Percentiles rank a stretch among this genome's conserved stretches.
These are phyloP conservation scores for Fusarium pininemorale DNA, from an alignment of 2,329 filamentous ascomycete genomes.

Conservation along the genomic window DNA sequence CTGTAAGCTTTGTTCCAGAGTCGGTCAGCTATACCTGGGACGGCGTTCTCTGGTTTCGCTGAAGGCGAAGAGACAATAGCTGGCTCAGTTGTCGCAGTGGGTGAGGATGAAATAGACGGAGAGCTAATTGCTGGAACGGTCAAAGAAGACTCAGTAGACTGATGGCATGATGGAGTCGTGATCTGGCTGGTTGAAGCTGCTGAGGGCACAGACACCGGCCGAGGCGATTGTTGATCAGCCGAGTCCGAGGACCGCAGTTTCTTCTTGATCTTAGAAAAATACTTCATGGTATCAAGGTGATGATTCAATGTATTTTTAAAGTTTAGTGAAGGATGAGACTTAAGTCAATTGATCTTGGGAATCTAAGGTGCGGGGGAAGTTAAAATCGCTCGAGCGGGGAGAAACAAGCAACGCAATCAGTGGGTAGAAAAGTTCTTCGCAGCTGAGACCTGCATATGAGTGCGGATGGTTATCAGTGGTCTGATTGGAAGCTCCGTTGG, in stretches of 20 bases:
- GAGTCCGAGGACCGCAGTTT: not conserved
- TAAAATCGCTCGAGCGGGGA: not conserved
- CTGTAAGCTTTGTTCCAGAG: not conserved
- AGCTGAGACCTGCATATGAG: not conserved
- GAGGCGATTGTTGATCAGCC: accelerated
- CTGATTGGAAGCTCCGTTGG: accelerated
- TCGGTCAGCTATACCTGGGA: accelerated
- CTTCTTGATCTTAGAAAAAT: not conserved
- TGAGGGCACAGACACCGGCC: accelerated
- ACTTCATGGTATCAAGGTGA: accelerated
- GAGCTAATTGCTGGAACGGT: too few species aligned
- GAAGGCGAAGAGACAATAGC: accelerated
- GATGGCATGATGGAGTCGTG: not conserved
- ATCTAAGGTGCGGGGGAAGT: not conserved
- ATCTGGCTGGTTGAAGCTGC: not conserved
- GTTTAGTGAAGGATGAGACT: accelerated
- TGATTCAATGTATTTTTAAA: accelerated
- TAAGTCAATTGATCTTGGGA: accelerated
- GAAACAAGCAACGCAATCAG: not conserved
- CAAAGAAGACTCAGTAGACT: accelerated
- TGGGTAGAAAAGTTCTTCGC: accelerated
- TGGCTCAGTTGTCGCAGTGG: too few species aligned
- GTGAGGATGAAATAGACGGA: too few species aligned
- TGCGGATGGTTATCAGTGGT: accelerated
- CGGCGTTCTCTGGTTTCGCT: accelerated